phyloP scores from a whole-genome alignment of 2,329 filamentous ascomycete species.

The Akanthomyces muscarius region DNA sequence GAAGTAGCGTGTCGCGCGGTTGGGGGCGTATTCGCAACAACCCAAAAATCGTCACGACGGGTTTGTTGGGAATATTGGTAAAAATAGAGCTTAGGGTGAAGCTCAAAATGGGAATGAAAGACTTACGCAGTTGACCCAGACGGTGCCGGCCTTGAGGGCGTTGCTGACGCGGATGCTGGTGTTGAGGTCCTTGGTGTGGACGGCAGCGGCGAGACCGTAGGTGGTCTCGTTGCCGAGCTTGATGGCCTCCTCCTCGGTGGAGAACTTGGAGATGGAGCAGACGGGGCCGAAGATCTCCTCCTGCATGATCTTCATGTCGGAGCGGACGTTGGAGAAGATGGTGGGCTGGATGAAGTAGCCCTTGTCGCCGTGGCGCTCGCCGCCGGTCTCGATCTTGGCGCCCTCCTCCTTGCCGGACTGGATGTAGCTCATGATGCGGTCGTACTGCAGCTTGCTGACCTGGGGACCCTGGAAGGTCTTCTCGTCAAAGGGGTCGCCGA shows the following conservation, averaged over 20 bases:
- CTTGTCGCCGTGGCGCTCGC: conserved; percentile 56
- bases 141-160: conserved; percentile 62
- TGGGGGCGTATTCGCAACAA: too few species aligned
- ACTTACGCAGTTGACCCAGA: conserved; percentile 44
- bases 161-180: conserved; percentile 74
- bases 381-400: conserved; percentile 52
- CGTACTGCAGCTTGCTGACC: conserved; percentile 74
- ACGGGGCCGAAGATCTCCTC: conserved; percentile 89
- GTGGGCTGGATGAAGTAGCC: conserved; percentile 85
- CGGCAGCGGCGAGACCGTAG: conserved; percentile 74
- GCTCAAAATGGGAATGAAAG: too few species aligned
- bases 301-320: conserved; percentile 81
- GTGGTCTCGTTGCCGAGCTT: conserved; percentile 65
- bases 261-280: conserved; percentile 76
- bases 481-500: conserved; percentile 71
- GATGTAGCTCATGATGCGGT: conserved; percentile 77
- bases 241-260: conserved; percentile 71
- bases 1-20: not conserved
- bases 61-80: too few species aligned
- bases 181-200: conserved; percentile 76
- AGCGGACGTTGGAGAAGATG: conserved; percentile 73
- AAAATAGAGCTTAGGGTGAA: too few species aligned
- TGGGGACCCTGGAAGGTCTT: conserved; percentile 82
- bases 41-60: too few species aligned
- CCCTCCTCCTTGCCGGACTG: conserved; percentile 56